A percentile compares a stretch with the other conserved stretches of the same genome.
These are phyloP conservation scores for Kodamaea laetipori DNA, from an alignment of 805 yeast species.

Conservation along the genomic window DNA sequence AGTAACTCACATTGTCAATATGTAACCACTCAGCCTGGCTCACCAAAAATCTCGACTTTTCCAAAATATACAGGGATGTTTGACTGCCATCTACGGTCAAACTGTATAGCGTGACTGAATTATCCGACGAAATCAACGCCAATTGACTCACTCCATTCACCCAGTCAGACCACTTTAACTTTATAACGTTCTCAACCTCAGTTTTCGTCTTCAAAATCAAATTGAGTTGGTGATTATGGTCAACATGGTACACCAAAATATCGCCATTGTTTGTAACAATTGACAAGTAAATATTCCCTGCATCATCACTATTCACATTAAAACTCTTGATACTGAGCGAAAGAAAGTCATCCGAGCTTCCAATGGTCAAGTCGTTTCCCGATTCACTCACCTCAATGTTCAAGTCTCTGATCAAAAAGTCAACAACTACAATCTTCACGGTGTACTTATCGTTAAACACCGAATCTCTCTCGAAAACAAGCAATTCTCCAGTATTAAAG, in stretches of 20 bases:
- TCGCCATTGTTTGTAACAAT: conserved; percentile 20
- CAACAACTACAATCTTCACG: conserved; percentile 30
- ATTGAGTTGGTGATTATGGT: conserved; percentile 10
- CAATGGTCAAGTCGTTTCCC: conserved; percentile 22
- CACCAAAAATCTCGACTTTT: conserved; percentile 13
- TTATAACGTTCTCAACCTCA: conserved; percentile 11
- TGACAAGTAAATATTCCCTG: conserved; percentile 7
- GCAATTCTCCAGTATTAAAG: conserved; percentile 40
- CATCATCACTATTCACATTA: conserved; percentile 12
- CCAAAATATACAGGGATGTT: background rate
- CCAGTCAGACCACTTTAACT: conserved; percentile 20
- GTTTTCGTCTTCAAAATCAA: background rate
- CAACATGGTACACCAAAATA: conserved; percentile 18
- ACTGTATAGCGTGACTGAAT: conserved; percentile 15
- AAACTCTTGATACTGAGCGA: conserved; percentile 32
- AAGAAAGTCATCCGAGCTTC: conserved; percentile 23
- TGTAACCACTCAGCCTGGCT: conserved; percentile 14
- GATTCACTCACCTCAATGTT: conserved; percentile 19
- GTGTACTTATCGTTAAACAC: conserved; percentile 25
- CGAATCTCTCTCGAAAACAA: conserved; percentile 32
- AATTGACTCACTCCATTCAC: conserved; percentile 8
- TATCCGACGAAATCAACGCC: conserved; percentile 19
- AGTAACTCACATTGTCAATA: background rate
- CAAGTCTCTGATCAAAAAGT: conserved; percentile 26
- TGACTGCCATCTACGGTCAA: background rate